Conservation (phyloP, 805 yeast genomes). For the Myxozyma geophila region DNA sequence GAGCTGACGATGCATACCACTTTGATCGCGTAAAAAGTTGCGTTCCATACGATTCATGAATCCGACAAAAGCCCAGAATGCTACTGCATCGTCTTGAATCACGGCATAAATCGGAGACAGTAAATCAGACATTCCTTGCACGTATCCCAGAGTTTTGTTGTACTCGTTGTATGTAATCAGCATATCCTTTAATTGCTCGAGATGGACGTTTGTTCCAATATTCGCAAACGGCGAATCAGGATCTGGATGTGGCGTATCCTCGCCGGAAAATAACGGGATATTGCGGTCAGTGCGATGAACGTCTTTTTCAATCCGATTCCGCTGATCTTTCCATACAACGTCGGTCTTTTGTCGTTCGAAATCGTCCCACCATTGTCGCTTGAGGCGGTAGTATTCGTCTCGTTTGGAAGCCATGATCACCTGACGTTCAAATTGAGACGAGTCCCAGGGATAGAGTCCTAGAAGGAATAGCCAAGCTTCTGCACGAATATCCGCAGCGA, state of each 20-base stretch:
- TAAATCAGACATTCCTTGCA: slow-evolving; percentile 97
- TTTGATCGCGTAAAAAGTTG: slow-evolving; percentile 86
- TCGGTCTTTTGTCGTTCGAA: slow-evolving; percentile 58
- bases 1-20: slow-evolving; percentile 92
- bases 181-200: slow-evolving; percentile 72
- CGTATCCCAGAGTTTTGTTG: slow-evolving; percentile 85
- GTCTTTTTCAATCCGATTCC: slow-evolving; percentile 88
- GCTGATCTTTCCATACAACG: slow-evolving; percentile 87
- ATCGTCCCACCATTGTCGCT: slow-evolving; percentile 74
- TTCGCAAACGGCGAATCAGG: slow-evolving; percentile 60
- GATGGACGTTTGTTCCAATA: slow-evolving; percentile 76
- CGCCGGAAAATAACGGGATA: slow-evolving; percentile 63
- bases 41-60: slow-evolving; percentile 96
- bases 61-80: slow-evolving; percentile 87
- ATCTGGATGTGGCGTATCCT: slow-evolving; percentile 49
- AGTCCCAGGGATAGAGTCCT: slow-evolving; percentile 88
- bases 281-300: slow-evolving; percentile 88
- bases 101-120: slow-evolving; percentile 78
- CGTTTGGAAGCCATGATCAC: slow-evolving; percentile 61
- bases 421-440: slow-evolving; percentile 69
- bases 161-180: slow-evolving; percentile 84
- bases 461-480: slow-evolving; percentile 88
- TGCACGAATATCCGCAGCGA: slow-evolving; percentile 60
- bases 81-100: slow-evolving; percentile 67
- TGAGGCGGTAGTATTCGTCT: slow-evolving; percentile 61